Base-by-base conservation (phyloP, 2,329 filamentous ascomycete species). In the Lizonia empirigonia region DNA sequence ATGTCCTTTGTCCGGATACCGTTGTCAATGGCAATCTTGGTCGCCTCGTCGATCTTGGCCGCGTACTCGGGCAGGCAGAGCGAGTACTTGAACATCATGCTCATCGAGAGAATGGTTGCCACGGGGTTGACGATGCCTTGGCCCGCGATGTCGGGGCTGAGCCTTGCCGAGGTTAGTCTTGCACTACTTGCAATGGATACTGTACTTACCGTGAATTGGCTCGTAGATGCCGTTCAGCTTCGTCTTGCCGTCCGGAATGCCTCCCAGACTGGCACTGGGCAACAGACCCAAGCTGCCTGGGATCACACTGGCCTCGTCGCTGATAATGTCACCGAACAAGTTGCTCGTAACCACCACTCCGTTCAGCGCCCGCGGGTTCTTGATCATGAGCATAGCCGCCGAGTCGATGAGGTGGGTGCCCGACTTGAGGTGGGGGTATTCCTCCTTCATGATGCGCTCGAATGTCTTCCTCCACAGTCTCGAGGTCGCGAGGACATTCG, bases 351-450 rank as follows among this genome's bases (percentile, higher is more conserved):
- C 86, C 37, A 97, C 84, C 27, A 97, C 85, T 45, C 93, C 94
- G 73, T 97, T 97, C 44, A 97, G 81, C 18, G 85, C 84, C 9
- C 87, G 82, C 8, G 93, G 93, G 76, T 92, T 93, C 86, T 96
- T 97, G 70, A 97, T 84, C 88, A 97, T 91, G 64, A 97, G 80
- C 92, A 97, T 97, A 60, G 93, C 93, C n/a, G 93, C 93, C 49
- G 86, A 90, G 78, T 97, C 93, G 71, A 97, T 96, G 41, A 97
- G 83, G 73, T 97, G 92, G 74, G 96, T 93, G 60, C 86, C 85
- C 34, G 95, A 78, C 78, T 89, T 84, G 36, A 97, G 77, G 72
- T 93, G 85, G 2, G 93, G 91, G 78, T 95, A 97, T 80, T 97
- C 93, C 60, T 87, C 87, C 62, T 82, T 83, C 82, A 96, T 93